Base-by-base conservation (phyloP, 1,139 yeast species). In the Candida neerlandica region DNA sequence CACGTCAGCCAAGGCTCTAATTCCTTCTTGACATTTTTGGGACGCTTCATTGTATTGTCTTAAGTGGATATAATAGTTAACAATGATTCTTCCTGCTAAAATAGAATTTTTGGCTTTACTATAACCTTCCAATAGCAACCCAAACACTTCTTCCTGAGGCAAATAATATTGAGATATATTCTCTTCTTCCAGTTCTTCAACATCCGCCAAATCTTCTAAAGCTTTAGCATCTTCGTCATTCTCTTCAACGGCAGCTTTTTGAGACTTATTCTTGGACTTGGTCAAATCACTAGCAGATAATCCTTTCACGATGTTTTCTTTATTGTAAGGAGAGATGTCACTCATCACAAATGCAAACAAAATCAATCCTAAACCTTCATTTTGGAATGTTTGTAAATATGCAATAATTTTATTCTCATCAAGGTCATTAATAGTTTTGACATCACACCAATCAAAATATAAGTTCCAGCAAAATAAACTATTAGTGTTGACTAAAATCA, bases 361-460 rank as follows among this genome's bases (percentile, higher is more conserved):
- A 1, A 88, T 78, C 50, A 78, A 75, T 0, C 92, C 88, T 41
- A 90, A 66, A 0, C 89, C 89, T 48, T 81, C 82, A 19, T 67
- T 70, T 4, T 84, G 85, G 65, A 89, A 90, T 27, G 71, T 64
- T 37, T 73, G 70, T 40, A 88, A 69, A 60, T 80, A 89, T 35
- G 70, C 73, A 4, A 71, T 57, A 1, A 90, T 58, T 7, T 73
- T 61, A 2, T 69, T 73, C 27, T 75, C 62, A 45, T 85, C 85
- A 46, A 89, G 63, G 2, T 79, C 77, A 7, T 58, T 58, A 12
- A 90, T 64, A 9, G 74, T 69, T 2, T 63, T 64, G 7, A 77
- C 78, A 63, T 94, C 97, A 33, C 69, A 57, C 86, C 94, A 87
- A 58, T 94, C 96, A 57, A 91, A 81, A 58, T 82, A 83, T 12